Evolutionary conservation across 805 yeast genomes (phyloP).

Genomic region (Candida montana): DNA sequence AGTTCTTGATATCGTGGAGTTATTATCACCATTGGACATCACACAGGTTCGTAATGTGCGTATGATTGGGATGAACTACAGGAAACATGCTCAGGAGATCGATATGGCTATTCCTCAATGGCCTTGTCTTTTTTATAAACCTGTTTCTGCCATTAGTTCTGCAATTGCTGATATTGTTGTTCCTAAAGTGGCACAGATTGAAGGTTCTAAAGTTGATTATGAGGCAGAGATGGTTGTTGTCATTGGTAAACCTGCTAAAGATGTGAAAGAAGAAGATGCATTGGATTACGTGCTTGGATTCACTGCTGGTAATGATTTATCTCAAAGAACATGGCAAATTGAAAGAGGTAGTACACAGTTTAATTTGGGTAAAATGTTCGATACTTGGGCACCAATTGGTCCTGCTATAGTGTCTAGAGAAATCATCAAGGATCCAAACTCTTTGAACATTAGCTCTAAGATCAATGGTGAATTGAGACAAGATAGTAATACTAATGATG

Average conservation of each 20-base stretch:
- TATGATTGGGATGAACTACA: slow-evolving; percentile 47
- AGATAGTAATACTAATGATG: slow-evolving; percentile 39
- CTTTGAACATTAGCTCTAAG: slow-evolving; percentile 32
- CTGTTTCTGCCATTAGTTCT: slow-evolving; percentile 38
- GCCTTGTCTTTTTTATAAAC: slow-evolving; percentile 48
- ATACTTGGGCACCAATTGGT: slow-evolving; percentile 52
- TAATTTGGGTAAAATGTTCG: slow-evolving; percentile 47
- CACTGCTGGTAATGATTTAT: slow-evolving; percentile 48
- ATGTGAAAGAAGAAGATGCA: slow-evolving; percentile 39
- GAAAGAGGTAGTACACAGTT: slow-evolving; percentile 48
- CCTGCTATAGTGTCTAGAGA: slow-evolving; percentile 42
- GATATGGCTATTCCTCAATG: slow-evolving; percentile 36
- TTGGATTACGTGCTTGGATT: slow-evolving; percentile 43
- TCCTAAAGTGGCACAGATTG: slow-evolving; percentile 32
- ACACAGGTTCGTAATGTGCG: slow-evolving; percentile 35
- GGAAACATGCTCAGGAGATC: slow-evolving; percentile 37
- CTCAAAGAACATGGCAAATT: slow-evolving; percentile 49
- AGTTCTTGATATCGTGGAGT: slow-evolving; percentile 26
- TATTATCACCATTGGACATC: slow-evolving; percentile 36
- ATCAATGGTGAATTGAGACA: slow-evolving; percentile 46
- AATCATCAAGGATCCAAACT: slow-evolving; percentile 23
- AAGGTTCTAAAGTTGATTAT: slow-evolving; percentile 35
- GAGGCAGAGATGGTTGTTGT: slow-evolving; percentile 49
- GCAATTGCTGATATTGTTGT: slow-evolving; percentile 40
- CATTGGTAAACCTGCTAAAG: slow-evolving; percentile 41